These are phyloP conservation scores for Cryptococcus jaspeensis DNA, from an alignment of 1,284 basidiomycete species.

Conservation along the genomic window DNA sequence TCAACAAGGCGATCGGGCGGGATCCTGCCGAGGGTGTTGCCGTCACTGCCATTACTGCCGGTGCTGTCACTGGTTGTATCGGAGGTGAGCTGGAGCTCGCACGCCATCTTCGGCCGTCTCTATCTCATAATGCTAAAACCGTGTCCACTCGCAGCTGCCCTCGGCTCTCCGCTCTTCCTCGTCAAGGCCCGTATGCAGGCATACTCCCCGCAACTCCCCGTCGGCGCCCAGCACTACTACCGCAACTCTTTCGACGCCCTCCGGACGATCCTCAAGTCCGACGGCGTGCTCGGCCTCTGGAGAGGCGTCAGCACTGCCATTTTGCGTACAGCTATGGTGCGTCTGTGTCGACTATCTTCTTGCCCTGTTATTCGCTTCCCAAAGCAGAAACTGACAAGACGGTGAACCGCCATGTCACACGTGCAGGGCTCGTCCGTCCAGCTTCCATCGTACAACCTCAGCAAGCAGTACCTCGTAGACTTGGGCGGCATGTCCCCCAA, in stretches of 20 bases:
- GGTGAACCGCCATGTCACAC: not conserved
- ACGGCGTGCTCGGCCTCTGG: constrained; percentile 74
- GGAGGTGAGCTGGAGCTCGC: constrained; percentile 64
- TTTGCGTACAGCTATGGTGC: constrained; percentile 83
- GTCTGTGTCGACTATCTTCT: constrained; percentile 47
- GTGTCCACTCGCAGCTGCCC: constrained; percentile 58
- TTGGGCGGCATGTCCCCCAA: constrained; percentile 66
- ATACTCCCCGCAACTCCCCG: constrained; percentile 88
- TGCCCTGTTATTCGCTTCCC: not conserved
- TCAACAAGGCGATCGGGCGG: constrained; percentile 71
- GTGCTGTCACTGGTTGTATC: constrained; percentile 82
- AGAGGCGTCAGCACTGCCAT: constrained; percentile 93
- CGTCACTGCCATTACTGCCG: constrained; percentile 74
- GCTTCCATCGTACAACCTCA: constrained; percentile 91
- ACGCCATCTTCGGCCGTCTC: not conserved
- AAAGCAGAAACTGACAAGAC: not conserved
- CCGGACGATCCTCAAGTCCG: constrained; percentile 70
- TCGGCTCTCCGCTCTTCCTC: constrained; percentile 93
- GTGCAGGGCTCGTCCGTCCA: constrained; percentile 67
- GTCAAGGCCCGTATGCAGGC: constrained; percentile 99
- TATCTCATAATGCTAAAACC: not conserved
- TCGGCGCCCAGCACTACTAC: constrained; percentile 91
- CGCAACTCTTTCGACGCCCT: constrained; percentile 79
- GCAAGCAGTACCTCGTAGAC: constrained; percentile 69
- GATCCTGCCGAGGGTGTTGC: constrained; percentile 65